Conservation (phyloP, 2,329 filamentous ascomycete species). For the Lasiodiplodia gonubiensis region DNA sequence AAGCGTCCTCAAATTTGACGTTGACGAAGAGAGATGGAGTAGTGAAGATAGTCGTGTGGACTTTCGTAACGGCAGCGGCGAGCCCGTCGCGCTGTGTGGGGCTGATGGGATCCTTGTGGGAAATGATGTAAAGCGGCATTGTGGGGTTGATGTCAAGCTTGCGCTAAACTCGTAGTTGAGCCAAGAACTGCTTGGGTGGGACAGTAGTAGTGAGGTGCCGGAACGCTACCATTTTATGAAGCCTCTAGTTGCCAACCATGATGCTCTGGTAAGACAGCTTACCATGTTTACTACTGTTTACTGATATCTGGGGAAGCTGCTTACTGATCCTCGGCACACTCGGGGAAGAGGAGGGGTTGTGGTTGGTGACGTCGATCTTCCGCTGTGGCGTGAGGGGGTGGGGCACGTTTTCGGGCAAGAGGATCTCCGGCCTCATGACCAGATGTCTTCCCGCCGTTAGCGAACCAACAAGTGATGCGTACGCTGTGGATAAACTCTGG, state of each 20-base stretch:
- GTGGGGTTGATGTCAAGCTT: conserved; percentile 24
- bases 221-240: not conserved
- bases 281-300: not conserved
- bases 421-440: conserved; percentile 22
- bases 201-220: not conserved
- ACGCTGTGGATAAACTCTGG: not conserved
- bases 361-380: conserved; percentile 16
- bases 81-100: conserved; percentile 46
- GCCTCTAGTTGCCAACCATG: not conserved
- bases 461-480: not conserved
- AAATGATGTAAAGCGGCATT: conserved; percentile 55
- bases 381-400: conserved; percentile 22
- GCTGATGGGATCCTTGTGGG: conserved; percentile 45
- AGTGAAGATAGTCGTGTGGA: conserved; percentile 51
- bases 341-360: not conserved
- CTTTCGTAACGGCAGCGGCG: conserved; percentile 48
- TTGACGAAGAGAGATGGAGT: conserved; percentile 54
- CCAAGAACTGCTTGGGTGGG: not conserved
- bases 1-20: conserved; percentile 45
- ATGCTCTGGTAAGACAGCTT: not conserved
- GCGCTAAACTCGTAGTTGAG: not conserved
- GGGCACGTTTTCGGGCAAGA: conserved; percentile 24
- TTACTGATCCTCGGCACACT: conserved; percentile 9
- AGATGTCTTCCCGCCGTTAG: not conserved
- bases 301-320: conserved; percentile 33